Evolutionary conservation across 768 basidiomycete genomes (phyloP).

Genomic region (Trametes cingulata): DNA sequence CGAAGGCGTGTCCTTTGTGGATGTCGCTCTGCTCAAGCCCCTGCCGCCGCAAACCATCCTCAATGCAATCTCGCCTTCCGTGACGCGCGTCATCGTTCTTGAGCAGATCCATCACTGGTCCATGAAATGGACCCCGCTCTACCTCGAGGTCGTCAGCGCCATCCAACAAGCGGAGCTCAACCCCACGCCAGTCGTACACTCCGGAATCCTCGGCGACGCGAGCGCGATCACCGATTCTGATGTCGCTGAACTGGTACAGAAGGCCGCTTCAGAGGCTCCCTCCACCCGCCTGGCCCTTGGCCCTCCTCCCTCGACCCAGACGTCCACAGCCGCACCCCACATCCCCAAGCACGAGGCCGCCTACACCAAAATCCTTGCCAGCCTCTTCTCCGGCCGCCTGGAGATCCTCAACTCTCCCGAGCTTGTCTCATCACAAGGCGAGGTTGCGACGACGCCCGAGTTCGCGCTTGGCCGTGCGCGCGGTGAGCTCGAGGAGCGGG

Average conservation of each 20-base stretch:
- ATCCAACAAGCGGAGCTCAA: conserved; percentile 54
- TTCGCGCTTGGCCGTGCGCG: conserved; percentile 92
- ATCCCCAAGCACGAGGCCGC: conserved; percentile 90
- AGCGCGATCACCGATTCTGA: conserved; percentile 41
- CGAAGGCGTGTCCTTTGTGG: conserved; percentile 64
- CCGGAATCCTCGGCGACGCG: conserved; percentile 59
- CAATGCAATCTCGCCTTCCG: conserved; percentile 58
- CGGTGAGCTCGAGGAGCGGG: conserved; percentile 76
- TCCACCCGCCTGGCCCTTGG: conserved; percentile 54
- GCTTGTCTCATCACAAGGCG: conserved; percentile 67
- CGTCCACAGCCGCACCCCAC: conserved; percentile 45
- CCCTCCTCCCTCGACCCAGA: conserved; percentile 29
- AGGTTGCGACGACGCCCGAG: conserved; percentile 86
- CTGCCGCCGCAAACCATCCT: conserved; percentile 58
- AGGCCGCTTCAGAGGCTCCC: conserved; percentile 38
- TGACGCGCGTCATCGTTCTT: conserved; percentile 71
- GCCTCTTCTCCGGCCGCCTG: conserved; percentile 76
- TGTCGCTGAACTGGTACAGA: conserved; percentile 53
- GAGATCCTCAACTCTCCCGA: conserved; percentile 85
- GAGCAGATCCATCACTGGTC: conserved; percentile 78
- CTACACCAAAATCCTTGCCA: conserved; percentile 85
- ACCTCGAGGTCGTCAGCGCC: conserved; percentile 75
- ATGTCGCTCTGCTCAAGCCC: conserved; percentile 69
- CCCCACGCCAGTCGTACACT: conserved; percentile 54
- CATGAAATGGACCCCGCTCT: conserved; percentile 87